phyloP scores from a whole-genome alignment of 345 rosid species.

The Salix udensis region DNA sequence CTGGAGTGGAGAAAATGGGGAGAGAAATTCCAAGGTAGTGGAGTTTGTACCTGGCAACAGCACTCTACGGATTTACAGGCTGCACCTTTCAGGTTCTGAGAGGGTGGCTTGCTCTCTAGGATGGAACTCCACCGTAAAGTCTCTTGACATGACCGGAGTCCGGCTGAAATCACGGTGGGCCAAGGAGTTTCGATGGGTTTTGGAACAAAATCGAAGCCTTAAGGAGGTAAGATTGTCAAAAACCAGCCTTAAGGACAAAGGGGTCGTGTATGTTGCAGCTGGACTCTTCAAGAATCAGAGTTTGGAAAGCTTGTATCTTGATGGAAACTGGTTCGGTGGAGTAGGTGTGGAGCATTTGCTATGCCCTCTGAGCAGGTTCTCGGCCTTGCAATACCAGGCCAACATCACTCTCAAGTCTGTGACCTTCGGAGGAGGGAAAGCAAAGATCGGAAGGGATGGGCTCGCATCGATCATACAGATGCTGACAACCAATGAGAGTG shows the following conservation, averaged over 20 bases:
- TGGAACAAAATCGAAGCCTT: slow-evolving; percentile 74
- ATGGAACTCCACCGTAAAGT: slow-evolving; percentile 67
- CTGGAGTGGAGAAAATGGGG: slow-evolving; percentile 66
- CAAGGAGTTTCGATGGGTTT: slow-evolving; percentile 76
- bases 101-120: slow-evolving; percentile 81
- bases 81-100: slow-evolving; percentile 63
- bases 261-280: slow-evolving; percentile 79
- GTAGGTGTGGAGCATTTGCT: slow-evolving; percentile 72
- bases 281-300: slow-evolving; percentile 80
- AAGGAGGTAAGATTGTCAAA: slow-evolving; percentile 67
- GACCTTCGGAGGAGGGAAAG: slow-evolving; percentile 63
- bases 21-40: slow-evolving; percentile 63
- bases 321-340: slow-evolving; percentile 77
- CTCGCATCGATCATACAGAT: slow-evolving; percentile 70
- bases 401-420: slow-evolving; percentile 66
- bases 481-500: slow-evolving; percentile 69
- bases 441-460: slow-evolving; percentile 74
- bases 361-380: slow-evolving; percentile 89
- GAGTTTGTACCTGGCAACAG: slow-evolving; percentile 71
- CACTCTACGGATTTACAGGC: slow-evolving; percentile 61
- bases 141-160: slow-evolving; percentile 76
- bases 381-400: slow-evolving; percentile 81
- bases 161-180: slow-evolving; percentile 76
- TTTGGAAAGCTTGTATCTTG: slow-evolving; percentile 61
- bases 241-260: slow-evolving; percentile 83